Base-by-base conservation (phyloP, 495 filamentous ascomycete species). In the Aspergillus saccharolyticus region DNA sequence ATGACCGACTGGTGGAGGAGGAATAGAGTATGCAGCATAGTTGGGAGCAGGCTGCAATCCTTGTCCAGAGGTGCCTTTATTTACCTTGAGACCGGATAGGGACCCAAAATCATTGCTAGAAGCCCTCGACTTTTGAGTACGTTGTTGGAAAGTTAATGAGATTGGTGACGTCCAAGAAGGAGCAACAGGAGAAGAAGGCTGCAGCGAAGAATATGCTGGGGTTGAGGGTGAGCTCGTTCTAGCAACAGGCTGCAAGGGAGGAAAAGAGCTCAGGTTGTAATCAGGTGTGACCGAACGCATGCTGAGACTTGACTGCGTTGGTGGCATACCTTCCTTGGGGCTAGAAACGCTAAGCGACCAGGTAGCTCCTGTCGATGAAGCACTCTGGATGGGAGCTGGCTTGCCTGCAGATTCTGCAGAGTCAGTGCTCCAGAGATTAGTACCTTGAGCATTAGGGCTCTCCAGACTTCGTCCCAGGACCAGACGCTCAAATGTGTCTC, bases 401-500 rank as follows among this genome's bases (percentile, higher is more conserved):
- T 58, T 19, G 57, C 59, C 55, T 61, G 67, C 47, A 51, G 69
- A 58, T 44, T 72, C 72, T 63, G 71, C 70, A 44, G 54, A 77
- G 65, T 68, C 49, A 17, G 44, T 66, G 45, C 66, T 69, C 72
- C 72, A 77, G 21, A 66, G 54, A 55, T 70, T 69, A 20, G 72
- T 66, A 45, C 78, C 70, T 30, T 75, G 66, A 17, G 59, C 64
- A 49, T 62, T 66, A 8, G 61, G 60, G 5, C 64, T 58, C 2
- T 63, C 58, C 0, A 58, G 20, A 16, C 60, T 69, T 53, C 74
- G 76, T 15, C 93, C 93, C 64, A 91, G 87, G 15, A 98, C 91
- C 18, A 98, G 81, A 1, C 81, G 79, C 67, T 96, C 91, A 63
- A 97, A 98, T 64, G 89, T 89, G 52, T 83, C 79, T 59, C 87